These are phyloP conservation scores for Mucor velutinosus DNA, from an alignment of 371 early-diverging fungal species.

Conservation along the genomic window DNA sequence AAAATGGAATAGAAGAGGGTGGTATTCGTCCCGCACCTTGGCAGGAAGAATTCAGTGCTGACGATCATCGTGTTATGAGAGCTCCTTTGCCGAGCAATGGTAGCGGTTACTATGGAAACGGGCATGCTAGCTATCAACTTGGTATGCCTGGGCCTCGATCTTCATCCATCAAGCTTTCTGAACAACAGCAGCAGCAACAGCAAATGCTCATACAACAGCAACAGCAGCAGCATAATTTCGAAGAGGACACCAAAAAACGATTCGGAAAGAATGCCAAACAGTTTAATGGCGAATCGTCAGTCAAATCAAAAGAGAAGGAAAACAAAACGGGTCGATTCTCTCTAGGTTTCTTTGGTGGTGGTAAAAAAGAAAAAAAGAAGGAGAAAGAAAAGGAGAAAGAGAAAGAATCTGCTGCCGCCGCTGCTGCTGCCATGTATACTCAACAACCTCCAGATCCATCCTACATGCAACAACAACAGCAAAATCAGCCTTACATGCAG, in stretches of 20 bases:
- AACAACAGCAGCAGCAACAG: conserved; percentile 13
- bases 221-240: background rate
- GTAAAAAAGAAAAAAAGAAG: conserved; percentile 30
- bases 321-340: conserved; percentile 22
- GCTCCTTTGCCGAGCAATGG: background rate
- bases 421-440: conserved; percentile 1
- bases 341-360: conserved; percentile 22
- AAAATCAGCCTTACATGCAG: conserved; percentile 2
- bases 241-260: conserved; percentile 12
- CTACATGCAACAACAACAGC: conserved; percentile 5
- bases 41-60: conserved; percentile 17
- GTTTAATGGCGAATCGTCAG: conserved; percentile 3
- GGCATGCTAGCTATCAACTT: background rate
- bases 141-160: conserved; percentile 8
- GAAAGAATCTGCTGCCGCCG: background rate
- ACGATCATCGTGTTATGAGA: background rate
- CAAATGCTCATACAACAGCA: background rate
- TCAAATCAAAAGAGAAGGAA: conserved; percentile 13
- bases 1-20: background rate
- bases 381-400: conserved; percentile 18
- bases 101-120: conserved; percentile 1
- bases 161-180: conserved; percentile 8
- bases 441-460: background rate
- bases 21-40: conserved; percentile 33
- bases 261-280: conserved; percentile 1